Percentiles rank a stretch among this genome's conserved stretches.
Evolutionary conservation across 169 alveolate species (phyloP).

Genomic region (Cyclospora cayetanensis): DNA sequence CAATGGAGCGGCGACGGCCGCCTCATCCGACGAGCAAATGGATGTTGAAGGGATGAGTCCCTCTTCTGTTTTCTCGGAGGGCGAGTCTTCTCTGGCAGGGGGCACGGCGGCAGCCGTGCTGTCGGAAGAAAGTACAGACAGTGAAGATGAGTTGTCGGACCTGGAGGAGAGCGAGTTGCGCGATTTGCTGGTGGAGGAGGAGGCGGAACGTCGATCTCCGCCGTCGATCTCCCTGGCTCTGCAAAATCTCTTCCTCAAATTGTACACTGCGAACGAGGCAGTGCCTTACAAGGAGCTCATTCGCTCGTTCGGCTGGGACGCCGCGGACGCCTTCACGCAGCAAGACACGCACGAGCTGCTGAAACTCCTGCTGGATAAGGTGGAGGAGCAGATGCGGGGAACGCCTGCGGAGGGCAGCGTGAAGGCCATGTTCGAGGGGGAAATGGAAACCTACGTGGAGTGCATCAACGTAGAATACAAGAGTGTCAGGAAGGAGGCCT

Average conservation of each 20-base stretch:
- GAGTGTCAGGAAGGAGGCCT: constrained; percentile 83
- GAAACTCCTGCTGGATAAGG: constrained; percentile 92
- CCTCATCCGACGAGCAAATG: background rate
- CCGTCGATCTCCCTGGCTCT: constrained; percentile 87
- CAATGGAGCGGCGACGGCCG: background rate
- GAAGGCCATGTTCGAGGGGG: constrained; percentile 95
- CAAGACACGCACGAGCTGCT: constrained; percentile 98
- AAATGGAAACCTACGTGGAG: constrained; percentile 93
- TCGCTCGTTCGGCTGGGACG: constrained; percentile 95
- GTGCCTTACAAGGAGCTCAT: constrained; percentile 79
- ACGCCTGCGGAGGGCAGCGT: constrained; percentile 96
- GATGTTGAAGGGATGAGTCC: background rate
- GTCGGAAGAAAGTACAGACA: constrained; percentile 32
- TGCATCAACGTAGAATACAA: constrained; percentile 94
- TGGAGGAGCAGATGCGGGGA: constrained; percentile 95
- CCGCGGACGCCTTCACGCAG: constrained; percentile 95
- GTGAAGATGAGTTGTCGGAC: constrained; percentile 53
- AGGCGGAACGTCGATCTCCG: constrained; percentile 83
- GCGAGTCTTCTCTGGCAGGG: background rate
- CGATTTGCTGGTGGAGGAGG: constrained; percentile 83
- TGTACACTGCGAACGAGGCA: constrained; percentile 90
- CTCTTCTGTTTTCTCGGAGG: background rate
- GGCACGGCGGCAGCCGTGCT: constrained; percentile 15
- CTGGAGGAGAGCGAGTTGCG: constrained; percentile 81
- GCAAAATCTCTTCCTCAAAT: constrained; percentile 93